Evolutionary conservation across 345 rosid species (phyloP), one percentile per base, ranked within the genome.

Genomic region (Tarenaya hassleriana): DNA sequence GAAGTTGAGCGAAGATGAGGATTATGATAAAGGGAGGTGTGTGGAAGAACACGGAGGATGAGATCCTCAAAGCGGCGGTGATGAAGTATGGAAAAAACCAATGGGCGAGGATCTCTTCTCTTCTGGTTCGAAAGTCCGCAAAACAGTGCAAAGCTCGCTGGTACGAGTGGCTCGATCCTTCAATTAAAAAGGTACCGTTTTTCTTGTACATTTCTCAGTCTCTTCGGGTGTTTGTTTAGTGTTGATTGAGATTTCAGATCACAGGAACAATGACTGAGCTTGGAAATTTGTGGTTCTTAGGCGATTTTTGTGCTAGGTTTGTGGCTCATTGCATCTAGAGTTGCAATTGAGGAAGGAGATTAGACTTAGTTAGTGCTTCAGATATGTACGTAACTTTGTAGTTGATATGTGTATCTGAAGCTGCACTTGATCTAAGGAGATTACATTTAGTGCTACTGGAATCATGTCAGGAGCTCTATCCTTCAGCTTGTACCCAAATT

Each of bases 31-130:
- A 92, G 67, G 99, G 99, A 40, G 99, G 99, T 9, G 99, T 94
- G 41, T 94, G 99, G 99, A 94, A 94, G 84, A 94, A 94, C 95
- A 94, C 99, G 54, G 99, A 94, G 75, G 99, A 88, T 83, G 99
- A 94, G 79, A 94, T 94, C 50, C 82, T 94, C 20, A 94, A 88
- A 41, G 97, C 99, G 34, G 99, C 97, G 19, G 97, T 94, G 41
- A 94, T 94, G 99, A 94, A 94, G 71, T 94, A 94, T 55, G 95
- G 99, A 24, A 92, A 92, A 73, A 92, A 92, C 34, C 99, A 92
- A 51, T 92, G 99, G 99, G 97, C 94, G 52, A 79, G 97, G 31
- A 88, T 94, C 66, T 94, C 97, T 50, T 94, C 97, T 34, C 90
- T 88, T 18, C 91, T 88, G 14, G 97, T 94, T 58, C 99, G 99